Conservation (phyloP, 257 asterid genomes). For the Salvia hispanica region DNA sequence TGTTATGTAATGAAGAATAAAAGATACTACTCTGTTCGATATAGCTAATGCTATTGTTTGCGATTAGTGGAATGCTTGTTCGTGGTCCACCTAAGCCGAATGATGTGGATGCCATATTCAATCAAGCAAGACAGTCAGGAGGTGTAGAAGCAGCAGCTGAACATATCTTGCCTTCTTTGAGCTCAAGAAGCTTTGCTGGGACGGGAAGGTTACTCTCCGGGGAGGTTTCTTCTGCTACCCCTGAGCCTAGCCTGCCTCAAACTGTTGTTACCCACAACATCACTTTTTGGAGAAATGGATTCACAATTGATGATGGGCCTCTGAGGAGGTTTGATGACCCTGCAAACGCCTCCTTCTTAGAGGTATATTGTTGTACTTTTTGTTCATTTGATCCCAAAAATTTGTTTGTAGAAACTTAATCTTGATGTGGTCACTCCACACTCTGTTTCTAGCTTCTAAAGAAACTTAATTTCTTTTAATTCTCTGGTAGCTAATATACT, state of each 20-base stretch:
- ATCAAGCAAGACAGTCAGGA: conserved; percentile 70
- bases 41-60: conserved; percentile 21
- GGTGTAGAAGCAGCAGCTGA: conserved; percentile 59
- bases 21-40: neutral
- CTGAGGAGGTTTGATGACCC: conserved; percentile 81
- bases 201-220: conserved; percentile 78
- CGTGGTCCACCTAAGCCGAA: conserved; percentile 66
- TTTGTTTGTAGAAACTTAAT: neutral
- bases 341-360: conserved; percentile 67
- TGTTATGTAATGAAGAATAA: neutral
- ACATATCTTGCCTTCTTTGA: conserved; percentile 56
- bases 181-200: conserved; percentile 75
- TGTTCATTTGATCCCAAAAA: neutral
- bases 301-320: conserved; percentile 81
- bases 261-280: conserved; percentile 50
- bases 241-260: conserved; percentile 52
- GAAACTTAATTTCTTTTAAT: neutral
- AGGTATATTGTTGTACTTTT: conserved; percentile 46
- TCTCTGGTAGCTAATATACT: neutral
- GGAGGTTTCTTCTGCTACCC: conserved; percentile 52
- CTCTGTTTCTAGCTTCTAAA: neutral
- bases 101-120: conserved; percentile 64
- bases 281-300: conserved; percentile 79
- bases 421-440: neutral
- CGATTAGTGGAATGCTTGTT: conserved; percentile 80